Conservation (phyloP, 1,284 basidiomycete species). For the Sporisorium reilianum region DNA sequence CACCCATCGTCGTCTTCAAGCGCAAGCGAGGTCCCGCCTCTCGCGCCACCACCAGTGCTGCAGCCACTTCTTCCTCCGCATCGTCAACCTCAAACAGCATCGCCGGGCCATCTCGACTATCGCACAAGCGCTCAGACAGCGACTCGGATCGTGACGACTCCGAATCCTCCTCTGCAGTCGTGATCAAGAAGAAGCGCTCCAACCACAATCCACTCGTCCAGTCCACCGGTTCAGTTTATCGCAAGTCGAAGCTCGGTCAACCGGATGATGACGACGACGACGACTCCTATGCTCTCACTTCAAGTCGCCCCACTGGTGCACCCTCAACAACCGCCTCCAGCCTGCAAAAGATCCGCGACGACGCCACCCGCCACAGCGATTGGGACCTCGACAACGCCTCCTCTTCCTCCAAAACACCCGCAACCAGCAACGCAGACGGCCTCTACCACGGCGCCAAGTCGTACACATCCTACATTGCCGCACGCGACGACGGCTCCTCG, state of each 20-base stretch:
- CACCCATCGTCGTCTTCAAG: conserved; percentile 36
- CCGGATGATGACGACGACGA: conserved; percentile 18
- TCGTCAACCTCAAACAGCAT: conserved; percentile 6
- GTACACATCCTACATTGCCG: conserved; percentile 81
- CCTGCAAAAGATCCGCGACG: conserved; percentile 62
- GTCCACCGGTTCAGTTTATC: conserved; percentile 27
- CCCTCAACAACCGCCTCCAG: conserved; percentile 4
- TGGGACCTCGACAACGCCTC: conserved; percentile 70
- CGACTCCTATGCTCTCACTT: conserved; percentile 6
- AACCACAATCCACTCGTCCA: conserved; percentile 36
- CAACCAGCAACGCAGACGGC: conserved; percentile 77
- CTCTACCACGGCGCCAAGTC: conserved; percentile 86
- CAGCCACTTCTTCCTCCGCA: neutral
- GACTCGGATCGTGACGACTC: conserved; percentile 16
- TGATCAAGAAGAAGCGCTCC: conserved; percentile 40
- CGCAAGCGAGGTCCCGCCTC: conserved; percentile 35
- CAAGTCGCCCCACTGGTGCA: neutral
- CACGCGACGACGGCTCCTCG: conserved; percentile 77
- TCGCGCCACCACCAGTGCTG: conserved; percentile 10
- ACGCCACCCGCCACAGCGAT: conserved; percentile 70
- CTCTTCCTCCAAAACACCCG: conserved; percentile 2
- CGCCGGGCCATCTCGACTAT: conserved; percentile 26
- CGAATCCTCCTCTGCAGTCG: conserved; percentile 22
- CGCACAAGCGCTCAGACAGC: neutral
- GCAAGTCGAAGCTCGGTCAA: conserved; percentile 19